Evolutionary conservation across 1,284 basidiomycete genomes (phyloP).

Genomic region (Hymenochaete sp.): DNA sequence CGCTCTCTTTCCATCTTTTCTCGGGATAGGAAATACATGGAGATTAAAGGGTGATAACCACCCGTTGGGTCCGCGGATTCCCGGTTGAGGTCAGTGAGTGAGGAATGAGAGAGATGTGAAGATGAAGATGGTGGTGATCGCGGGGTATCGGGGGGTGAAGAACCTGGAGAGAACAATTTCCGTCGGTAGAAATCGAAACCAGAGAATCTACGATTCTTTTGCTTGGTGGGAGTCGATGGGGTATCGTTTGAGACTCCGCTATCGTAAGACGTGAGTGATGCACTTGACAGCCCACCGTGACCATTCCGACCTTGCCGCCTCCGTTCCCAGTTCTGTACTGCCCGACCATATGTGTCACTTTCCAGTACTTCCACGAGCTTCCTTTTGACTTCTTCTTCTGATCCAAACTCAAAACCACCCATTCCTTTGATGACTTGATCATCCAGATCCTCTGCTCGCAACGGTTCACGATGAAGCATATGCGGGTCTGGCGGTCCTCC

Average conservation of each 20-base stretch:
- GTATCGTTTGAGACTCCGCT: slow-evolving; percentile 24
- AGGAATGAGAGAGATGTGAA: slow-evolving; percentile 40
- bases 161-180: slow-evolving; percentile 73
- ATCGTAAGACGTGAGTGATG: slow-evolving; percentile 61
- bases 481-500: slow-evolving; percentile 74
- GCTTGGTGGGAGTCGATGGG: slow-evolving; percentile 40
- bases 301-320: slow-evolving; percentile 47
- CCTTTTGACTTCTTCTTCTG: slow-evolving; percentile 76
- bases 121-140: slow-evolving; percentile 47
- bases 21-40: slow-evolving; percentile 91
- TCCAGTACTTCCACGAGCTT: slow-evolving; percentile 68
- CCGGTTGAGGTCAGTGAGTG: slow-evolving; percentile 37
- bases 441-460: slow-evolving; percentile 83
- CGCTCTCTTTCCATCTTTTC: slow-evolving; percentile 93
- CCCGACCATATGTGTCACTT: slow-evolving; percentile 69
- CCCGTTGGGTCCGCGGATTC: slow-evolving; percentile 75
- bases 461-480: slow-evolving; percentile 81
- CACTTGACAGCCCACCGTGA: slow-evolving; percentile 45
- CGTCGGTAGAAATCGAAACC: slow-evolving; percentile 93
- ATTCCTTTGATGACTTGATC: slow-evolving; percentile 81
- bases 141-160: slow-evolving; percentile 48
- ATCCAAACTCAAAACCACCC: slow-evolving; percentile 96
- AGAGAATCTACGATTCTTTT: slow-evolving; percentile 59
- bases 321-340: slow-evolving; percentile 73
- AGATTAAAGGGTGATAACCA: slow-evolving; percentile 91